Conservation (phyloP, 2,329 filamentous ascomycete genomes). For the Sarocladiaceae sp. region DNA sequence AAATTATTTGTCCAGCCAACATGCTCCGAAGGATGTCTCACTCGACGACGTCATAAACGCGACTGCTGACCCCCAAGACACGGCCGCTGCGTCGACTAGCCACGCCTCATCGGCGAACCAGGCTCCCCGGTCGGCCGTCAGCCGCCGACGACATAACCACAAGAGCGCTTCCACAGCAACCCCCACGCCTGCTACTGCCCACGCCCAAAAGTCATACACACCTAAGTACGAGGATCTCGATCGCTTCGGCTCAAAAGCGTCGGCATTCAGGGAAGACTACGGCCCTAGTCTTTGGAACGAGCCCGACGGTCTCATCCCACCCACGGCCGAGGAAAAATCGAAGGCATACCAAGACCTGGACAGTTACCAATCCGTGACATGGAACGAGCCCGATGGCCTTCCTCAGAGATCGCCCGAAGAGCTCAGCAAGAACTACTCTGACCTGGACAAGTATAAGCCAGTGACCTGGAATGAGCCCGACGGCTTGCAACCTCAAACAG, state of each 20-base stretch:
- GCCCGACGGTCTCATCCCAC: conserved; percentile 17
- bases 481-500: conserved; percentile 15
- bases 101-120: neutral
- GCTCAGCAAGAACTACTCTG: conserved; percentile 23
- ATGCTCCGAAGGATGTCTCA: conserved; percentile 14
- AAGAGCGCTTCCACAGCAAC: conserved; percentile 8
- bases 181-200: neutral
- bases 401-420: conserved; percentile 18
- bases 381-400: conserved; percentile 20
- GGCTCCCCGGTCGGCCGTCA: too few species aligned
- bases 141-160: neutral
- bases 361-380: conserved; percentile 20
- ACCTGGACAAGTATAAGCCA: conserved; percentile 24
- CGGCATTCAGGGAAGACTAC: conserved; percentile 22
- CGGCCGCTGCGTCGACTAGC: neutral
- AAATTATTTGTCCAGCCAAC: conserved; percentile 22
- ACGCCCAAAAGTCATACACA: neutral
- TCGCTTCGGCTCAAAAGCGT: neutral
- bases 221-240: conserved; percentile 24
- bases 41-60: conserved; percentile 19
- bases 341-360: conserved; percentile 25
- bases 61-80: conserved; percentile 13
- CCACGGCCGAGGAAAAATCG: conserved; percentile 24
- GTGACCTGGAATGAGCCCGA: conserved; percentile 21
- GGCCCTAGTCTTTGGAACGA: conserved; percentile 21